Percentiles rank a stretch among this genome's conserved stretches.
Conservation (phyloP, 2,329 filamentous ascomycete species). For the Stemphylium vesicarium region DNA sequence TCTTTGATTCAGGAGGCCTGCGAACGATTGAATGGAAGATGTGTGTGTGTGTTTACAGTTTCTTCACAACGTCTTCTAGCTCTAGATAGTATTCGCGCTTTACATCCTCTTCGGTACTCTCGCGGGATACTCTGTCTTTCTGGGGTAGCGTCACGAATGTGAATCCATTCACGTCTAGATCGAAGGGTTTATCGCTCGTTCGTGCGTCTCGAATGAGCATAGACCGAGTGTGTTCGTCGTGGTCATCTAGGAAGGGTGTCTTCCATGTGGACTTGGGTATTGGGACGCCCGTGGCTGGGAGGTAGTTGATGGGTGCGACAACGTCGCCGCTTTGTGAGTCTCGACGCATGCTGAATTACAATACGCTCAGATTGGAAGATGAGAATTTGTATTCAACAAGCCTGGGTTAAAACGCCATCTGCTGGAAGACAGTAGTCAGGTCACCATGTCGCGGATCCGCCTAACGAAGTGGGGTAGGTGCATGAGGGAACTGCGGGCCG, state of each 20-base stretch:
- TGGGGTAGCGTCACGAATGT: constrained; percentile 23
- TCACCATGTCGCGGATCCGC: constrained; percentile 7
- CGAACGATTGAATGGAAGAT: not conserved
- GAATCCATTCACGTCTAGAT: constrained; percentile 47
- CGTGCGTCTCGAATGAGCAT: constrained; percentile 52
- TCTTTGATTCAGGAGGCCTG: not conserved
- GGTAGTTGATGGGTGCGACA: constrained; percentile 29
- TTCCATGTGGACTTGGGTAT: constrained; percentile 24
- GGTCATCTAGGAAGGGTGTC: constrained; percentile 14
- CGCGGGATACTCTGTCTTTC: constrained; percentile 8
- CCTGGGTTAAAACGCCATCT: not conserved
- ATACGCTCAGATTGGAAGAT: too few species aligned
- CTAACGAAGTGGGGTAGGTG: constrained; percentile 9
- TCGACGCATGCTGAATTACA: not conserved
- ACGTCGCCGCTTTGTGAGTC: constrained; percentile 9
- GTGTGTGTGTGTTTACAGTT: constrained; percentile 8
- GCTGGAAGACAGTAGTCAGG: not conserved
- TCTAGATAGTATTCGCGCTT: constrained; percentile 27
- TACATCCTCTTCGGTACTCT: constrained; percentile 19
- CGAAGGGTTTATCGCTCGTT: constrained; percentile 49
- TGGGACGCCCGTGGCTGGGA: constrained; percentile 17
- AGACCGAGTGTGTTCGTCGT: constrained; percentile 24
- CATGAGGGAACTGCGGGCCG: not conserved
- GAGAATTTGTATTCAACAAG: not conserved
- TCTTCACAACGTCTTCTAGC: constrained; percentile 18